Evolutionary conservation across 1,139 yeast genomes (phyloP).

Genomic region (Saccharomyces pastorianus): DNA sequence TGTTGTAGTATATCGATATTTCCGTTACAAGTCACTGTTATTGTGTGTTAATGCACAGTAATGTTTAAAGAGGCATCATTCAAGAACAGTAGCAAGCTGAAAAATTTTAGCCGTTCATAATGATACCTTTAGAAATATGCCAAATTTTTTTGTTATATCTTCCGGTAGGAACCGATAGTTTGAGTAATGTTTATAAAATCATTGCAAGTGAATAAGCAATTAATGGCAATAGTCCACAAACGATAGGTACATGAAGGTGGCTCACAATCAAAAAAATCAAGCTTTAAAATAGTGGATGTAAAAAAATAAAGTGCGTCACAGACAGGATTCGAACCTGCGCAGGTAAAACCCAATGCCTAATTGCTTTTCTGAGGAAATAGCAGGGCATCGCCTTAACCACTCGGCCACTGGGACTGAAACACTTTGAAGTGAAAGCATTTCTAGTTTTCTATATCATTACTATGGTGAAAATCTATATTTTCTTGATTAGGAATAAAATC

Average conservation of each 20-base stretch:
- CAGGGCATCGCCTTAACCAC: slow-evolving; percentile 88
- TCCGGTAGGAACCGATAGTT: background rate
- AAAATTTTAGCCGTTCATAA: background rate
- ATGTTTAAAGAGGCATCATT: background rate
- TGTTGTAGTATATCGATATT: background rate
- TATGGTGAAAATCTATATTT: too few relatives aligned
- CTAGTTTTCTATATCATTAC: too few relatives aligned
- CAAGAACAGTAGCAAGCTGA: background rate
- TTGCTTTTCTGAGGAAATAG: slow-evolving; percentile 36
- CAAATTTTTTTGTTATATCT: background rate
- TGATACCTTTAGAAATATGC: background rate
- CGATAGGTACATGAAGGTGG: background rate
- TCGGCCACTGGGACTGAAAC: slow-evolving; percentile 63
- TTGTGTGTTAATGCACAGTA: background rate
- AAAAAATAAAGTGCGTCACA: slow-evolving; percentile 37
- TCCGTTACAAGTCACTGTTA: background rate
- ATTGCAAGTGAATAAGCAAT: background rate
- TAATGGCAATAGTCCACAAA: background rate
- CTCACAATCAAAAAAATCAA: background rate
- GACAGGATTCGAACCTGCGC: slow-evolving; percentile 63
- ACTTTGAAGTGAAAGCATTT: background rate
- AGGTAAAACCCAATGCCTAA: slow-evolving; percentile 49
- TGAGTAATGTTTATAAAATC: too few relatives aligned
- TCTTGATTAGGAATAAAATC: too few relatives aligned
- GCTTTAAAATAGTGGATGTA: too few relatives aligned